Conservation (phyloP, 345 rosid species). For the Dimocarpus longan region DNA sequence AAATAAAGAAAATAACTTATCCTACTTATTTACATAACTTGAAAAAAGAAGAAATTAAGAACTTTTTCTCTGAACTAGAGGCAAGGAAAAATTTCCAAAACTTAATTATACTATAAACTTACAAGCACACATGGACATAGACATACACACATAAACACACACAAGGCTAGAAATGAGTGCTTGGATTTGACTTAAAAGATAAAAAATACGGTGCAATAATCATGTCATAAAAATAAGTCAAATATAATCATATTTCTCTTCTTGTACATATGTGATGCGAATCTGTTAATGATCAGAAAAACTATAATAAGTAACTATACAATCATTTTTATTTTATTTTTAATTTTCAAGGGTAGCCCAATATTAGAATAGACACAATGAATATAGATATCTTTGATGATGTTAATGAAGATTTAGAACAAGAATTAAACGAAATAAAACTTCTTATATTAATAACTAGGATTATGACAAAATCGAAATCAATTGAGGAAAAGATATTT, state of each 20-base stretch:
- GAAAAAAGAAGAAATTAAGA: background rate
- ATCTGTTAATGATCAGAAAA: background rate
- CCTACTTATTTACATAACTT: background rate
- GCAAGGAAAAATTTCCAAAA: background rate
- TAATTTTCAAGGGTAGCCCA: background rate
- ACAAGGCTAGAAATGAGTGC: background rate
- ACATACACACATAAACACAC: background rate
- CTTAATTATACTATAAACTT: background rate
- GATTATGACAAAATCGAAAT: background rate
- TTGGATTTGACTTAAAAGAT: no score
- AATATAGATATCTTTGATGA: background rate
- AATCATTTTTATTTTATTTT: background rate
- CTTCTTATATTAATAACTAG: background rate
- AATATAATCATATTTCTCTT: conserved; percentile 6
- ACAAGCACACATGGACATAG: background rate
- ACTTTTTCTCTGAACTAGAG: background rate
- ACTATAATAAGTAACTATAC: background rate
- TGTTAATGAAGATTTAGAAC: background rate
- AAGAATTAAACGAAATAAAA: background rate
- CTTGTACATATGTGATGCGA: background rate
- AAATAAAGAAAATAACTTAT: no score
- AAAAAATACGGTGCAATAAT: background rate
- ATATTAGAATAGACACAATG: conserved; percentile 1
- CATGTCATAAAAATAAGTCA: background rate
- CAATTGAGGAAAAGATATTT: conserved; percentile 9